Percentiles rank a stretch among this genome's conserved stretches.
Evolutionary conservation across 306 rosid genomes (phyloP).

Genomic region (Cajanus cajan): DNA sequence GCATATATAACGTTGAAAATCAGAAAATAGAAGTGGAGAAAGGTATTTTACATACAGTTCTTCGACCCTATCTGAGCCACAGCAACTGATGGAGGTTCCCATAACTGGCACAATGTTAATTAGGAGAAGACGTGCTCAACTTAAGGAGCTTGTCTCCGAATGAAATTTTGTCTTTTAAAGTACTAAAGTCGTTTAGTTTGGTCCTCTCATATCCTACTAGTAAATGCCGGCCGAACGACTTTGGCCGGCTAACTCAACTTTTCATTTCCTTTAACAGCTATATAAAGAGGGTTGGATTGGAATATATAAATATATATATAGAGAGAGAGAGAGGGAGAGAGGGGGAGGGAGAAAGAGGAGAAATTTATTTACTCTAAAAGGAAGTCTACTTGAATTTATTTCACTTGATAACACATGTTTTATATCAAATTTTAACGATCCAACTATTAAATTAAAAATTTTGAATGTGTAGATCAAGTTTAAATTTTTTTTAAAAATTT

Average conservation of each 20-base stretch:
- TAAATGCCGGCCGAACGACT: slow-evolving; percentile 59
- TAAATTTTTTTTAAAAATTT: too few species aligned
- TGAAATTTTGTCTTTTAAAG: slow-evolving; percentile 35
- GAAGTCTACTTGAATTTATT: too few species aligned
- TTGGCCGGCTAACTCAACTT: slow-evolving; percentile 62
- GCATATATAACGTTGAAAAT: neutral
- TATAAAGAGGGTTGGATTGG: neutral
- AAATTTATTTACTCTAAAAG: too few species aligned
- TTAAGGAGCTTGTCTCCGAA: slow-evolving; percentile 18
- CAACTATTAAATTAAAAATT: too few species aligned
- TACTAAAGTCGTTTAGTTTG: neutral
- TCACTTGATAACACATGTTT: too few species aligned
- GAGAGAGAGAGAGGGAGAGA: too few species aligned
- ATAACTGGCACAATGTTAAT: slow-evolving; percentile 21
- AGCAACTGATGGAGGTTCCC: slow-evolving; percentile 75
- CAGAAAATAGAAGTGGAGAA: neutral
- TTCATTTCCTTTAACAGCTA: neutral
- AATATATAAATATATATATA: too few species aligned
- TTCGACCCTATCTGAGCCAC: slow-evolving; percentile 60
- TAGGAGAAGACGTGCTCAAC: neutral
- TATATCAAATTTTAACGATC: too few species aligned
- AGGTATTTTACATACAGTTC: slow-evolving; percentile 49
- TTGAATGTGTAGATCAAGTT: too few species aligned
- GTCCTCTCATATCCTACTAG: slow-evolving; percentile 2
- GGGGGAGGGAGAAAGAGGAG: too few species aligned